A percentile compares a stretch with the other conserved stretches of the same genome.
Conservation (phyloP, 2,329 filamentous ascomycete genomes). For the Diaporthe aspalathi region DNA sequence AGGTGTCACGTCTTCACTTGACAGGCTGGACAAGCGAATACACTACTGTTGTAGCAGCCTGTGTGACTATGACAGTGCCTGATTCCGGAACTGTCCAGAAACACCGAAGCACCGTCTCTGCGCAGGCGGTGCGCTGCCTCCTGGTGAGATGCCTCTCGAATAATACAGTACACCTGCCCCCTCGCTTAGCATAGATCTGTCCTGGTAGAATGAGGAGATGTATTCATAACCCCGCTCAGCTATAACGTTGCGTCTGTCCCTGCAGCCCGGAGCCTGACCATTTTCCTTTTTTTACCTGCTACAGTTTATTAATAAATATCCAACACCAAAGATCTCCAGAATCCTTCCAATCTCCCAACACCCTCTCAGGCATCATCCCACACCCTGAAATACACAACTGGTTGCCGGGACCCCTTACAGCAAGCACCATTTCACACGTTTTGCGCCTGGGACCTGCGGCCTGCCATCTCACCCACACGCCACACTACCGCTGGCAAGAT, state of each 20-base stretch:
- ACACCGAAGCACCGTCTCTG: constrained; percentile 4
- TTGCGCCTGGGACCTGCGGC: constrained; percentile 4
- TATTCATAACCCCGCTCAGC: constrained; percentile 9
- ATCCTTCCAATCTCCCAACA: constrained; percentile 4
- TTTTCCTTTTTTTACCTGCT: constrained; percentile 2
- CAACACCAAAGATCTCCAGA: constrained; percentile 9
- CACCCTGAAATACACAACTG: background rate
- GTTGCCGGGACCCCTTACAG: constrained; percentile 19
- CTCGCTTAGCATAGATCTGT: background rate
- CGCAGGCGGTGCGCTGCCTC: background rate
- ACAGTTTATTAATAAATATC: constrained; percentile 14
- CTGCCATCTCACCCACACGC: constrained; percentile 13
- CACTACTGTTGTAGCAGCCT: background rate
- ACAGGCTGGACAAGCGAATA: constrained; percentile 6
- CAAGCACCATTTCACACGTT: background rate
- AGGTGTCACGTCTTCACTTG: constrained; percentile 36
- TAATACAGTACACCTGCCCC: constrained; percentile 1
- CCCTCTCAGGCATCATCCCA: background rate
- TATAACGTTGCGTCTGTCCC: constrained; percentile 11
- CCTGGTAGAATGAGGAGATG: background rate
- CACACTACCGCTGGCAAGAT: constrained; percentile 32
- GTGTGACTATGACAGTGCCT: constrained; percentile 20
- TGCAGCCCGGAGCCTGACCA: background rate
- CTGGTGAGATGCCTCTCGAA: constrained; percentile 9
- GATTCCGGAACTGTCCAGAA: constrained; percentile 19